These are phyloP conservation scores for Venturia nashicola DNA, from an alignment of 2,329 filamentous ascomycete genomes.

Conservation along the genomic window DNA sequence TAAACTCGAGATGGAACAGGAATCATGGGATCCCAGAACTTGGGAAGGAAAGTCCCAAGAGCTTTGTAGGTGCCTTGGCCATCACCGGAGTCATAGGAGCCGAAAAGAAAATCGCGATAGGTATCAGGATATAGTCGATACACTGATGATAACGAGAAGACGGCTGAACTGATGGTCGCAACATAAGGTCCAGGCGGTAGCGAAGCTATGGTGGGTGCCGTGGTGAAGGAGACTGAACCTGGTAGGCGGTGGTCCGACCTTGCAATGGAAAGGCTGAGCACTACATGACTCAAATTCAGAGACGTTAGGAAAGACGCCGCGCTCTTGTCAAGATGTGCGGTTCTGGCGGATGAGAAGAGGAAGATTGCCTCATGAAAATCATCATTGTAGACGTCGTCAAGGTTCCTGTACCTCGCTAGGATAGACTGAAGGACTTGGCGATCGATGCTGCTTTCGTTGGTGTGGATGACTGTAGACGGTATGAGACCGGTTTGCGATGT, in stretches of 20 bases:
- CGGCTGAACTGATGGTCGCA: background rate
- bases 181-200: constrained; percentile 1
- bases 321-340: background rate
- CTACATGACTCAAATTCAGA: background rate
- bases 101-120: constrained; percentile 29
- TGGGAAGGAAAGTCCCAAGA: constrained; percentile 17
- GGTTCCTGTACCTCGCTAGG: background rate
- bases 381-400: constrained; percentile 4
- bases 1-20: constrained; percentile 50
- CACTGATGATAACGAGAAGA: constrained; percentile 17
- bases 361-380: background rate
- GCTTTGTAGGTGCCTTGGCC: constrained; percentile 32
- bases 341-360: background rate
- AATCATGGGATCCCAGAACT: constrained; percentile 15
- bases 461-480: background rate
- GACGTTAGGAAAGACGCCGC: background rate
- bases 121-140: constrained; percentile 40
- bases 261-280: background rate
- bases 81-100: constrained; percentile 26
- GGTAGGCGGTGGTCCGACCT: background rate
- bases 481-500: background rate
- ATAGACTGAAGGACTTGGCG: background rate
- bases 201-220: background rate
- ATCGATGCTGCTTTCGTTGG: background rate
- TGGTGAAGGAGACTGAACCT: background rate